Evolutionary conservation across 495 filamentous ascomycete species (phyloP), one percentile per base, ranked within the genome.

Genomic region (Haplographium delicatum): DNA sequence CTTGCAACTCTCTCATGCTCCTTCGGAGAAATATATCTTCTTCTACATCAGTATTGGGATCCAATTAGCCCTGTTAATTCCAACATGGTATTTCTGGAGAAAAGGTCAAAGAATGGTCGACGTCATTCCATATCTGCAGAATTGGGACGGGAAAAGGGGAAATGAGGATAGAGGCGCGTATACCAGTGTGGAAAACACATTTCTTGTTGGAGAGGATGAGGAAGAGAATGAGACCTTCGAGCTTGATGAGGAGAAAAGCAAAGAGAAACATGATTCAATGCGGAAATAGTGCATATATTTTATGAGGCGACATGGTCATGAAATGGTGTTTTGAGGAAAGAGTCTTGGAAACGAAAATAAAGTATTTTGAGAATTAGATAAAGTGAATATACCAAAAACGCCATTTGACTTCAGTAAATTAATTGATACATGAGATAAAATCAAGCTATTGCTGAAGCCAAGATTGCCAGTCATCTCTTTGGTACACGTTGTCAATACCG

Each of bases 51-150:
- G 43, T 24, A 6, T 47, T 37, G 13, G 2, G 3, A 2, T 26
- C 6, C 34, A 46, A 47, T 13, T 46, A 7, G 23, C 30, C 2
- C 25, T 34, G 3, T 30, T 53, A 33, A 20, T 37, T 2, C 33
- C 33, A 4, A 46, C 47, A 23, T 53, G 43, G 39, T 53, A 47
- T 34, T 47, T 44, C 50, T 44, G 50, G 40, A 28, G n/a, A 10
- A 25, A 27, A 10, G 50, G 50, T 10, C 27, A 53, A 25, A 47
- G 35, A 19, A 23, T 53, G 3, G 1, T 40, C 11, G 43, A 53
- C 10, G 34, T 47, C 10, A 18, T 52, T 5, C 11, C 24, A 5
- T 16, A 25, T 2, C 10, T 41, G 4, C 10, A 50, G n/a, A 13
- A 2, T 43, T 15, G 11, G 2, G 24, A 26, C 6, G 24, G 24